Evolutionary conservation across 202 grass and related monocot genomes (phyloP), one percentile per base, ranked within the genome.

Genomic region (Saccharum hybrid): DNA sequence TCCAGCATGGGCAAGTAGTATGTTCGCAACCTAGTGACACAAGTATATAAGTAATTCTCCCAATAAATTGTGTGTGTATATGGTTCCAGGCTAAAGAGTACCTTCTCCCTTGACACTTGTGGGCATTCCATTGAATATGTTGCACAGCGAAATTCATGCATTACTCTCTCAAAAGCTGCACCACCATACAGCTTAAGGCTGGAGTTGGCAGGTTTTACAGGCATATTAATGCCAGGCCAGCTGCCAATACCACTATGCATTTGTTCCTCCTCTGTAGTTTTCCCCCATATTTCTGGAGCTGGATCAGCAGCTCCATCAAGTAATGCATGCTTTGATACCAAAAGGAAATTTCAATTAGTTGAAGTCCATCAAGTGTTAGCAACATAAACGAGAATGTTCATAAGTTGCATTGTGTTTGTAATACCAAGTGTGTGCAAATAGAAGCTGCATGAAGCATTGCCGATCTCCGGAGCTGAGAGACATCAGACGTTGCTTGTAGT

Each of bases 301-400:
- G 93, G 97, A 86, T 99, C 97, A 66, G 90, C 91, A 67, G 97
- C 91, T 86, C 97, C 97, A 80, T 99, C 93, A 83, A 99, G 92
- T 81, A 99, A 86, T 51, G 86, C 86, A 63, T 82, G 79, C 91
- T 99, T 84, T 38, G 57, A 66, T 74, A 71, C 6, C 26, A 21
- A 82, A 88, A 57, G 60, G 15, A 40, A 69, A 30, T 36, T 10
- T 2, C 57, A 30, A 77, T 78, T 72, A 92, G 68, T 48, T 81
- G 56, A 31, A 59, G 31, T 75, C 51, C 54, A 33, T 33, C 33
- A 86, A 83, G 68, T 52, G 28, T n/a, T 5, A 88, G 76, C 8
- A 21, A 21, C 48, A 63, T 41, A 83, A 30, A 78, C 42, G 9
- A 64, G 19, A 75, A 76, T 38, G 30, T 22, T 37, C 72, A 61